Conservation (phyloP, 2,329 filamentous ascomycete species). For the Aspergillus unguis region DNA sequence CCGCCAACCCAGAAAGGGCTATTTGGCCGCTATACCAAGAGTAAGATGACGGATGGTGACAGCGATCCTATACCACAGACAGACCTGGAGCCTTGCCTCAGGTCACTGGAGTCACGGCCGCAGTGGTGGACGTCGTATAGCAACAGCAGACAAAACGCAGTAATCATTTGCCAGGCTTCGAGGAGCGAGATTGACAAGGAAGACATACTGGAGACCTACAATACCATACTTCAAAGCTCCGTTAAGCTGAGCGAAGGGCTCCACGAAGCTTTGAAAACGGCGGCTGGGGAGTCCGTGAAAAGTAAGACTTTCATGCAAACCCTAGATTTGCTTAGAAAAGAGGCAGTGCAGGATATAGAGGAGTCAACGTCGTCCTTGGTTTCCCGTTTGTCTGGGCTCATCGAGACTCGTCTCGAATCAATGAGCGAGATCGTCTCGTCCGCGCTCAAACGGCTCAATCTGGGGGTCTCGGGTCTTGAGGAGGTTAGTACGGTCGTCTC, state of each 20-base stretch:
- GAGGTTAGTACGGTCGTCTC: slow-evolving; percentile 18
- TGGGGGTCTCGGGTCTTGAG: slow-evolving; percentile 17
- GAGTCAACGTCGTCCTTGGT: slow-evolving; percentile 27
- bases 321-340: slow-evolving; percentile 29
- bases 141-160: slow-evolving; percentile 59
- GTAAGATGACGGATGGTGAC: slow-evolving; percentile 16
- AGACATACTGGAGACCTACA: slow-evolving; percentile 40
- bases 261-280: slow-evolving; percentile 31
- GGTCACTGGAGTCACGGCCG: slow-evolving; percentile 51
- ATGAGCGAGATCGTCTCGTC: slow-evolving; percentile 21
- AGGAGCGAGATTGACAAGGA: slow-evolving; percentile 57
- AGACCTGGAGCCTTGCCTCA: slow-evolving; percentile 51
- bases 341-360: slow-evolving; percentile 32
- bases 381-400: slow-evolving; percentile 22
- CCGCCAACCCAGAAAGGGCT: slow-evolving; percentile 29
- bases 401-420: slow-evolving; percentile 24
- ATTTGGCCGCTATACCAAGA: slow-evolving; percentile 23
- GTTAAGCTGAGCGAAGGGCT: slow-evolving; percentile 35
- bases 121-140: slow-evolving; percentile 65
- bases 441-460: slow-evolving; percentile 19
- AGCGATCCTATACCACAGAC: slow-evolving; percentile 21
- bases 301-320: slow-evolving; percentile 34
- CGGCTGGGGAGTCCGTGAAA: slow-evolving; percentile 27
- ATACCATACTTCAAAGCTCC: slow-evolving; percentile 36
- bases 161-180: slow-evolving; percentile 61